These are phyloP conservation scores for Spergularia marina DNA, from an alignment of 148 eudicot species.

Conservation along the genomic window DNA sequence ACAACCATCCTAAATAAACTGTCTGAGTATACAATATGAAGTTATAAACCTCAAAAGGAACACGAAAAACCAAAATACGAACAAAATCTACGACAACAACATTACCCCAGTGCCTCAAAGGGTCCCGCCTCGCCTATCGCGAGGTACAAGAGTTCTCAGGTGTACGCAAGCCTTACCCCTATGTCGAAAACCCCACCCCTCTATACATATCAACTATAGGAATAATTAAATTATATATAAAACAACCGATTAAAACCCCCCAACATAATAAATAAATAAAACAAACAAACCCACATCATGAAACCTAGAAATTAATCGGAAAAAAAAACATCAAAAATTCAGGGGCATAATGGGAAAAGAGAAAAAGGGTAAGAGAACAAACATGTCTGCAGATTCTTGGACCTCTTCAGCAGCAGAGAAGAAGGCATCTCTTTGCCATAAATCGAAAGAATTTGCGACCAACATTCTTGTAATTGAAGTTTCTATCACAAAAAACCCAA, in stretches of 20 bases:
- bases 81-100: neutral
- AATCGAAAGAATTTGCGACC: constrained; percentile 90
- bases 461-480: constrained; percentile 41
- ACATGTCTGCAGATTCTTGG: constrained; percentile 93
- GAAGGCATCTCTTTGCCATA: constrained; percentile 85
- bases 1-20: neutral
- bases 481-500: neutral
- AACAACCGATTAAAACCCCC: neutral
- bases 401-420: constrained; percentile 95
- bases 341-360: constrained; percentile 1
- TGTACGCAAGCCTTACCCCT: too few species aligned
- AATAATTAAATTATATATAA: neutral
- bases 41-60: neutral
- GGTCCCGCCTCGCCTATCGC: too few species aligned
- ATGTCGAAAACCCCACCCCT: neutral
- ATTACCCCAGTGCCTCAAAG: too few species aligned
- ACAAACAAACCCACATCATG: constrained; percentile 9
- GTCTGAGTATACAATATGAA: neutral
- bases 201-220: neutral
- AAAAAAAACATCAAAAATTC: neutral
- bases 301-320: neutral
- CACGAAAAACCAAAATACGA: neutral
- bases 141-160: too few species aligned
- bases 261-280: neutral
- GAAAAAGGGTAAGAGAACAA: constrained; percentile 21